Evolutionary conservation across 495 filamentous ascomycete species (phyloP).

Genomic region (Annulohypoxylon bovei): DNA sequence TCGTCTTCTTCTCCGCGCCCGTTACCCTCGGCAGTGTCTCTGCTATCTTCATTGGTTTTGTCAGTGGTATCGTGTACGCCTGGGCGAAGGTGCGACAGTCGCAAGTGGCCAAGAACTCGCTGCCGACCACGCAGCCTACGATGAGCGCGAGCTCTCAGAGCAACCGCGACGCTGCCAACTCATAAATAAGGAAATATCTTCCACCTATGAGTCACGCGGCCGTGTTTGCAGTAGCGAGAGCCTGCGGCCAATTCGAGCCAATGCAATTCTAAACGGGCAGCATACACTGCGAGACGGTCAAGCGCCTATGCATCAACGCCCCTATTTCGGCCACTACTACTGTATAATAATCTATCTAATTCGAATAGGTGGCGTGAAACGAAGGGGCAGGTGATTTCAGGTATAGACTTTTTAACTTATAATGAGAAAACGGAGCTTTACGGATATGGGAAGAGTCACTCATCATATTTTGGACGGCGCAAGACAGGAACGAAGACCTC

Average conservation of each 20-base stretch:
- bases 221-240: constrained; percentile 10
- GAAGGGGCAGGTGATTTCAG: constrained; percentile 38
- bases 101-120: constrained; percentile 65
- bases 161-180: constrained; percentile 78
- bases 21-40: constrained; percentile 92
- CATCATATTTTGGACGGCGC: constrained; percentile 43
- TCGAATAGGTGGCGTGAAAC: constrained; percentile 27
- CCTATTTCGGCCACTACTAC: constrained; percentile 15
- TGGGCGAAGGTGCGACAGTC: constrained; percentile 89
- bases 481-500: constrained; percentile 38
- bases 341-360: constrained; percentile 45
- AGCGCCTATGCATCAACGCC: constrained; percentile 10
- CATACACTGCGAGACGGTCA: constrained; percentile 28
- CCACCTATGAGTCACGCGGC: constrained; percentile 8
- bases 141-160: constrained; percentile 94
- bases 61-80: constrained; percentile 92
- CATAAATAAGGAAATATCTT: constrained; percentile 40
- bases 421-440: constrained; percentile 47
- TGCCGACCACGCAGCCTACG: constrained; percentile 74
- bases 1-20: constrained; percentile 94
- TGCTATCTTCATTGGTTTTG: constrained; percentile 87
- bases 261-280: constrained; percentile 21
- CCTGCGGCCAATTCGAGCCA: constrained; percentile 9
- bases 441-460: constrained; percentile 44
- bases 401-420: constrained; percentile 49